Conservation (phyloP, 768 basidiomycete genomes). For the Trametes meyenii region DNA sequence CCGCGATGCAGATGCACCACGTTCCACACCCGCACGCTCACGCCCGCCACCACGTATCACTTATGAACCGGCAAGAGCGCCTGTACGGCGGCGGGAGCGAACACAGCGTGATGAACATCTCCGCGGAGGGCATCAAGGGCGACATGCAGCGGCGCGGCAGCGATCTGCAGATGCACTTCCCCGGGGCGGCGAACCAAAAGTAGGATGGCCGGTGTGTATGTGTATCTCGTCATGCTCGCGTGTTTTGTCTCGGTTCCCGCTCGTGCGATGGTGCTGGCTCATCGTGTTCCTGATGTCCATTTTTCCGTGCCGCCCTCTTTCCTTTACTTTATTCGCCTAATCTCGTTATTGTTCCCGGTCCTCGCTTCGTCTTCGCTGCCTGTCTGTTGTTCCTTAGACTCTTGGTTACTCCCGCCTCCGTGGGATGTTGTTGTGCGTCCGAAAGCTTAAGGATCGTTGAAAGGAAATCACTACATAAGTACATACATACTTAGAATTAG, state of each 20-base stretch:
- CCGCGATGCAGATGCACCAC: slow-evolving; percentile 68
- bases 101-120: slow-evolving; percentile 21
- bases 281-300: background rate
- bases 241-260: background rate
- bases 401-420: background rate
- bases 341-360: background rate
- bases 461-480: background rate
- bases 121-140: slow-evolving; percentile 26
- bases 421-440: background rate
- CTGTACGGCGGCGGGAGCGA: slow-evolving; percentile 28
- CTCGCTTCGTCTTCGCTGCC: background rate
- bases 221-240: background rate
- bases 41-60: slow-evolving; percentile 68
- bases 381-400: slow-evolving; percentile 8
- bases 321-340: slow-evolving; percentile 14
- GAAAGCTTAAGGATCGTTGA: background rate
- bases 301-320: background rate
- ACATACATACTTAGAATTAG: background rate
- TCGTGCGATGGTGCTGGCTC: background rate
- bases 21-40: slow-evolving; percentile 82
- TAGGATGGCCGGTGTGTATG: background rate
- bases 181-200: slow-evolving; percentile 19
- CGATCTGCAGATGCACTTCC: slow-evolving; percentile 21
- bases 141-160: slow-evolving; percentile 21
- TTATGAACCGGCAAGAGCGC: slow-evolving; percentile 41